phyloP scores from a whole-genome alignment of 2,329 filamentous ascomycete species.

The Graphilbum sp. region DNA sequence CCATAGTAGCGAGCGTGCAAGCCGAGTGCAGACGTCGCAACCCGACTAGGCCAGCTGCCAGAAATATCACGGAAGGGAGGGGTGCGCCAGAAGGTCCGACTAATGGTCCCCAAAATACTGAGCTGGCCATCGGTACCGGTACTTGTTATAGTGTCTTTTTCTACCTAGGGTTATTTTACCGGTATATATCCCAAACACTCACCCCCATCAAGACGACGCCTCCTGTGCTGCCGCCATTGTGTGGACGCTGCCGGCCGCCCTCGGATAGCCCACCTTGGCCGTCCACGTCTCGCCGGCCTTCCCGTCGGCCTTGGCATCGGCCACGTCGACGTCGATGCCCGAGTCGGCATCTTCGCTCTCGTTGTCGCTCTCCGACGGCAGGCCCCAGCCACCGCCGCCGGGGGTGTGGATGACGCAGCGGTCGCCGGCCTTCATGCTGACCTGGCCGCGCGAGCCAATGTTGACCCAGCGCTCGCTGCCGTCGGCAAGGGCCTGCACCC shows the following conservation, averaged over 20 bases:
- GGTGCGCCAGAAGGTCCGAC: too few species aligned
- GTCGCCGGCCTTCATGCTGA: conserved; percentile 58
- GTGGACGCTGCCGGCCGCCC: neutral
- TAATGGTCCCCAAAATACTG: too few species aligned
- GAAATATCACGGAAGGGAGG: too few species aligned
- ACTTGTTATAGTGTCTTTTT: too few species aligned
- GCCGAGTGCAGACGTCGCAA: too few species aligned
- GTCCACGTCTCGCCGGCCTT: neutral
- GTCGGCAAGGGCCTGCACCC: conserved; percentile 42
- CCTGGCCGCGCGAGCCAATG: conserved; percentile 63
- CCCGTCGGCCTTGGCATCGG: too few species aligned
- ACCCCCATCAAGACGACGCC: neutral
- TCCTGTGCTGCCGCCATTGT: neutral
- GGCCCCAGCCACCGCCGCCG: conserved; percentile 63
- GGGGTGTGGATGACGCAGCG: conserved; percentile 65
- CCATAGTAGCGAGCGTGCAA: too few species aligned
- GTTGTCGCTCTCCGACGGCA: conserved; percentile 29
- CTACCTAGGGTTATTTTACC: too few species aligned
- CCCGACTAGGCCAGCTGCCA: too few species aligned
- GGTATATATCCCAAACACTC: too few species aligned
- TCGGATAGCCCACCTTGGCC: neutral
- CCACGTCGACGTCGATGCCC: neutral
- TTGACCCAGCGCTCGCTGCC: conserved; percentile 34
- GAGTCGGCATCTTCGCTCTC: neutral
- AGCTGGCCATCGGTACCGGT: too few species aligned